Conservation (phyloP, 148 eudicot species). For the Beta vulgaris region DNA sequence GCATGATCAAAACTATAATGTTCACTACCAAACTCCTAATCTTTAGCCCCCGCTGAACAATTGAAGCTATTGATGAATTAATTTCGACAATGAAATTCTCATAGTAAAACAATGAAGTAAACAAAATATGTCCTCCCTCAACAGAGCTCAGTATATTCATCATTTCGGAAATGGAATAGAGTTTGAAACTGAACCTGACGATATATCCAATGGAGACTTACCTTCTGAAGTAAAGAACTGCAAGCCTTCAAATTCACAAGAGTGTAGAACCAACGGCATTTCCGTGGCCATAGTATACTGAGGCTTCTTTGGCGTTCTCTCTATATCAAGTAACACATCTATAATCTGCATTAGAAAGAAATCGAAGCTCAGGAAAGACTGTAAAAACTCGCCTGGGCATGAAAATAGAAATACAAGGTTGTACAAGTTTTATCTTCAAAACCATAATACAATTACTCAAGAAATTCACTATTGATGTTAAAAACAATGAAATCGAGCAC, state of each 20-base stretch:
- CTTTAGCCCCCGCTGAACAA: too few relatives aligned
- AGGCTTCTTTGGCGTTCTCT: constrained; percentile 73
- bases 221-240: constrained; percentile 68
- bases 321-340: constrained; percentile 73
- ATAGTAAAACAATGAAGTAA: too few relatives aligned
- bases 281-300: constrained; percentile 86
- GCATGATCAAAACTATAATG: too few relatives aligned
- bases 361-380: constrained; percentile 14
- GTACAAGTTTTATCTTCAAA: not conserved
- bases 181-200: not conserved
- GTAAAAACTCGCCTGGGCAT: not conserved
- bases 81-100: too few relatives aligned
- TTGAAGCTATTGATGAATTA: too few relatives aligned
- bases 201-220: constrained; percentile 23
- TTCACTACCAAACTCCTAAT: too few relatives aligned
- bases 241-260: constrained; percentile 79
- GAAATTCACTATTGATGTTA: not conserved
- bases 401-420: not conserved
- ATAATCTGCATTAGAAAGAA: constrained; percentile 52
- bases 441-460: not conserved
- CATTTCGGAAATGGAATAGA: too few relatives aligned
- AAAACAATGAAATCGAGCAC: not conserved
- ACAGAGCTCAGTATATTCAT: not conserved
- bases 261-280: constrained; percentile 79
- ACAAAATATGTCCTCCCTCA: too few relatives aligned